phyloP scores from a whole-genome alignment of 208 protist species.

The Leishmania arabica region DNA sequence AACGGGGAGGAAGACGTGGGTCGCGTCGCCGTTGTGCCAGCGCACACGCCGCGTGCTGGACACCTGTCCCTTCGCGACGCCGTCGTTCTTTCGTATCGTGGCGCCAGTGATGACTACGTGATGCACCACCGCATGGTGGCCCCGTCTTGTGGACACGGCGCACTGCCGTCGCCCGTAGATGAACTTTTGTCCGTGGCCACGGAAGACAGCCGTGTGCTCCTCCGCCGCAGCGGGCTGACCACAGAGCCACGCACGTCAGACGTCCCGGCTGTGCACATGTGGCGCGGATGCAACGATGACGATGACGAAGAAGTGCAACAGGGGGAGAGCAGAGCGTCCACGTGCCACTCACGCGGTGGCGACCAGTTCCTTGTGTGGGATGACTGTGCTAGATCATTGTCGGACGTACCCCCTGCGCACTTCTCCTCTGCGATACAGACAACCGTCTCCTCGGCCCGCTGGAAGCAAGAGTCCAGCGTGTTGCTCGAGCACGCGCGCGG shows the following conservation, averaged over 20 bases:
- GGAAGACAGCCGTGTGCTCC: slow-evolving; percentile 24
- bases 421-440: not conserved
- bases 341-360: not conserved
- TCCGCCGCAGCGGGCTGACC: slow-evolving; percentile 15
- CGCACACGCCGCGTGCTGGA: not conserved
- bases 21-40: not conserved
- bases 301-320: not conserved
- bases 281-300: not conserved
- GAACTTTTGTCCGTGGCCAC: slow-evolving; percentile 23
- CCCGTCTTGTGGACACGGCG: not conserved
- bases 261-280: slow-evolving; percentile 2
- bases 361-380: not conserved
- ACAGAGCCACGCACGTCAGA: too few relatives aligned
- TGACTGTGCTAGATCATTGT: not conserved
- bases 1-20: not conserved
- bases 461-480: slow-evolving; percentile 21
- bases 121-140: not conserved
- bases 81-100: slow-evolving; percentile 21
- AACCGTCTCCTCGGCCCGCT: slow-evolving; percentile 10
- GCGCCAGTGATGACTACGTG: slow-evolving; percentile 11
- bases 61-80: slow-evolving; percentile 16
- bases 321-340: not conserved
- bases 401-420: not conserved
- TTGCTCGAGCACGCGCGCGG: slow-evolving; percentile 14
- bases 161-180: not conserved